A percentile compares a stretch with the other conserved stretches of the same genome.
These are phyloP conservation scores for Phytophthora meadii DNA, from an alignment of 352 stramenopile species.

Conservation along the genomic window DNA sequence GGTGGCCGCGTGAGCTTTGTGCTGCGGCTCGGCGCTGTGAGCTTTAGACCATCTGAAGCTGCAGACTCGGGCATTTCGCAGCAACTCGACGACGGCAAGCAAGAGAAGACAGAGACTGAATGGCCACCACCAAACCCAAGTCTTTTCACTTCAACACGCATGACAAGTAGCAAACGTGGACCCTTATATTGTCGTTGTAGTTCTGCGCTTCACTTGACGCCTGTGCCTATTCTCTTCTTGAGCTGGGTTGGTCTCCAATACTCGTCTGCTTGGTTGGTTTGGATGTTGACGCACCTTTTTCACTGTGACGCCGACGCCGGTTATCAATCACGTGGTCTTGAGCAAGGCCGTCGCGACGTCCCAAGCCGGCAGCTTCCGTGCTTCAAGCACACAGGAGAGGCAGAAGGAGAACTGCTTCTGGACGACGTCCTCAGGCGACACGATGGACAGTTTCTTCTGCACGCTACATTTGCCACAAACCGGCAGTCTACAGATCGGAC, in stretches of 20 bases:
- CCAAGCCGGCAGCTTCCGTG: conserved; percentile 45
- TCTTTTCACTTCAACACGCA: conserved; percentile 17
- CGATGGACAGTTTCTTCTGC: conserved; percentile 52
- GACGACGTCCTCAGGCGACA: conserved; percentile 38
- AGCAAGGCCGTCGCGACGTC: conserved; percentile 46
- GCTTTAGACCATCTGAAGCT: conserved; percentile 7
- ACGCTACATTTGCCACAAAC: conserved; percentile 58
- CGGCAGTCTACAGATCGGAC: conserved; percentile 39
- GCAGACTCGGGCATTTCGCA: conserved; percentile 19
- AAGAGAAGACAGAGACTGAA: conserved; percentile 18
- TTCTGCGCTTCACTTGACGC: conserved; percentile 7
- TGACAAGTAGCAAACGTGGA: conserved; percentile 14
- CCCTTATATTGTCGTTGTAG: conserved; percentile 25
- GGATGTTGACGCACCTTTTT: conserved; percentile 2
- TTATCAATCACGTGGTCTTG: conserved; percentile 22
- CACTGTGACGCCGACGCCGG: neutral
- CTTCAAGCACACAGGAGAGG: conserved; percentile 53
- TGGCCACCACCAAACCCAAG: neutral
- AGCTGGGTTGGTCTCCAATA: conserved; percentile 5
- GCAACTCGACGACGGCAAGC: conserved; percentile 28
- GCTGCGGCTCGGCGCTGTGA: conserved; percentile 7
- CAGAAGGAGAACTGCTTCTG: conserved; percentile 65
- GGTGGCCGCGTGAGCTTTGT: conserved; percentile 29
- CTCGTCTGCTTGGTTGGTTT: neutral
- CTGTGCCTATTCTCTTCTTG: conserved; percentile 1